These are phyloP conservation scores for Phytophthora capsici DNA, from an alignment of 352 stramenopile species.

Conservation along the genomic window DNA sequence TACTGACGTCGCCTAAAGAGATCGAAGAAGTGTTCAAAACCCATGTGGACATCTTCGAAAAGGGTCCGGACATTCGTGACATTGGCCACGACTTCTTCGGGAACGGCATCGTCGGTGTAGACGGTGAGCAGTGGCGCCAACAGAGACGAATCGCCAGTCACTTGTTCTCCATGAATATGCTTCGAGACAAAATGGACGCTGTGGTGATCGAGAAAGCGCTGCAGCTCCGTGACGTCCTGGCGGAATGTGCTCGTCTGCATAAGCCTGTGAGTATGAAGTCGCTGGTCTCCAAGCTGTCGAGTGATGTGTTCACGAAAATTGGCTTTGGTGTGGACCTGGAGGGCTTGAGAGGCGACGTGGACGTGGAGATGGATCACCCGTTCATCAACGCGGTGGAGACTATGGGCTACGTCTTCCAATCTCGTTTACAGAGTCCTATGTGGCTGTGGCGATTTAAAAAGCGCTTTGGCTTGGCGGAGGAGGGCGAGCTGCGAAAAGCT, in stretches of 20 bases:
- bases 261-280: slow-evolving; percentile 36
- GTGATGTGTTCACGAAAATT: slow-evolving; percentile 39
- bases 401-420: slow-evolving; percentile 27
- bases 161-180: slow-evolving; percentile 72
- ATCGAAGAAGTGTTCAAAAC: slow-evolving; percentile 40
- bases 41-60: slow-evolving; percentile 60
- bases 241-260: slow-evolving; percentile 7
- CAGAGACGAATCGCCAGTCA: slow-evolving; percentile 83
- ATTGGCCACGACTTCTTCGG: slow-evolving; percentile 49
- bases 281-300: slow-evolving; percentile 31
- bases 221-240: slow-evolving; percentile 36
- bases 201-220: slow-evolving; percentile 38
- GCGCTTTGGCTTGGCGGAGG: slow-evolving; percentile 32
- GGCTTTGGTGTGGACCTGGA: slow-evolving; percentile 41
- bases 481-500: slow-evolving; percentile 37
- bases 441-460: slow-evolving; percentile 58
- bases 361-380: slow-evolving; percentile 32
- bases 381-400: slow-evolving; percentile 39
- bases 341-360: slow-evolving; percentile 27
- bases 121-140: slow-evolving; percentile 56
- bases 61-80: slow-evolving; percentile 31
- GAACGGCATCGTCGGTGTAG: slow-evolving; percentile 54
- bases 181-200: slow-evolving; percentile 53
- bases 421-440: slow-evolving; percentile 35
- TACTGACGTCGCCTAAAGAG: slow-evolving; percentile 25